Conservation (phyloP, 176 grass and related monocot species). For the Avena sativa region DNA sequence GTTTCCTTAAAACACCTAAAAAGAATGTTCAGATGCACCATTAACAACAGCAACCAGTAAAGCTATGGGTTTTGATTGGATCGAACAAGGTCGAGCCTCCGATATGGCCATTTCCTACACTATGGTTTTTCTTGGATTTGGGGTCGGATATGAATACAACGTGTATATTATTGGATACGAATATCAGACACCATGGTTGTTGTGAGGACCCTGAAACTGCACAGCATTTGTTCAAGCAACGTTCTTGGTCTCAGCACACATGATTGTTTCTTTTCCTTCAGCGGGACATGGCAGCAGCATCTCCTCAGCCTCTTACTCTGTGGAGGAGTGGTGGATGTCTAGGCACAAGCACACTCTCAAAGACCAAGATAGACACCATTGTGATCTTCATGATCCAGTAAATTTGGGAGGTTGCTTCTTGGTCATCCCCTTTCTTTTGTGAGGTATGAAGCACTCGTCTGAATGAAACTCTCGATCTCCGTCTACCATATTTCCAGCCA, state of each 20-base stretch:
- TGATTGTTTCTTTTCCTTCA: background rate
- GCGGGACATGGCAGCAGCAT: background rate
- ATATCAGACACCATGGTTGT: background rate
- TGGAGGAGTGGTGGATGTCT: background rate
- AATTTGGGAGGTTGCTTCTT: background rate
- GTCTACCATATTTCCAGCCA: conserved; percentile 1
- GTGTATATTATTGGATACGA: background rate
- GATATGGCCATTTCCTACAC: background rate
- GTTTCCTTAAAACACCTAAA: background rate
- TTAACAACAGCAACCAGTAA: background rate
- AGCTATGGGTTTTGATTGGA: background rate
- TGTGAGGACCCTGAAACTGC: background rate
- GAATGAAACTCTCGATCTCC: background rate
- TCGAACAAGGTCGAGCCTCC: background rate
- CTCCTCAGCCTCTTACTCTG: background rate
- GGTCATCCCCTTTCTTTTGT: background rate
- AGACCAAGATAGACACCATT: background rate
- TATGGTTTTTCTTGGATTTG: conserved; percentile 5
- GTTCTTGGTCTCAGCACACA: background rate
- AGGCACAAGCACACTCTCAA: background rate
- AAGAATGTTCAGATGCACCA: background rate
- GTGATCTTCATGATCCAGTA: background rate
- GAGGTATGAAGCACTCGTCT: background rate
- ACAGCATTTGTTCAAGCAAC: background rate
- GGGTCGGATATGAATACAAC: background rate